These are phyloP conservation scores for Leishmania martiniquensis DNA, from an alignment of 208 protist genomes.

Conservation along the genomic window DNA sequence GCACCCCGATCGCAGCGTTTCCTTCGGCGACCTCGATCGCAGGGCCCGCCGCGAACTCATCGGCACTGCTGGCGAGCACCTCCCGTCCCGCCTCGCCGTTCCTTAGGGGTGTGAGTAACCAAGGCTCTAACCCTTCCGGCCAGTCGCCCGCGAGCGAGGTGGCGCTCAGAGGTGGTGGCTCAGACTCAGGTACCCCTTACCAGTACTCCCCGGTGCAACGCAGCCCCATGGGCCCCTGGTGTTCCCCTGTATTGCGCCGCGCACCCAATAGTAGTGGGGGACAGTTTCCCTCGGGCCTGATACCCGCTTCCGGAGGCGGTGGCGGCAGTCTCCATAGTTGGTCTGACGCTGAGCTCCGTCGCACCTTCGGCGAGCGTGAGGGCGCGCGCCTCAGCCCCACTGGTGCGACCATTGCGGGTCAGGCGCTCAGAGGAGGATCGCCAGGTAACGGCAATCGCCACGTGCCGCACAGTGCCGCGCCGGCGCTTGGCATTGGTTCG, in stretches of 20 bases:
- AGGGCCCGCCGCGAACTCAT: neutral
- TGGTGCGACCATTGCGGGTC: neutral
- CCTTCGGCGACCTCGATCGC: neutral
- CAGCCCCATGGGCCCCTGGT: neutral
- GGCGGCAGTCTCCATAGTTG: slow-evolving; percentile 11
- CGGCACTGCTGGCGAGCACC: neutral
- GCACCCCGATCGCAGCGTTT: neutral
- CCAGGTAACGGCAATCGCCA: neutral
- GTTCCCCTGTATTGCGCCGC: neutral
- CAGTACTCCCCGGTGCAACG: slow-evolving; percentile 13
- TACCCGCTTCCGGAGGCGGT: neutral
- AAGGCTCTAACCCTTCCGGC: slow-evolving; percentile 5
- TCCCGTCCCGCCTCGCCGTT: neutral
- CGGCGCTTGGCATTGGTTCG: slow-evolving; percentile 1
- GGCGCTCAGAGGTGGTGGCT: neutral
- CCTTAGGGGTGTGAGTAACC: neutral
- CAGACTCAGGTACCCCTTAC: neutral
- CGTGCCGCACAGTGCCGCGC: neutral
- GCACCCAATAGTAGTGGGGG: neutral
- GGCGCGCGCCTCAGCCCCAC: neutral
- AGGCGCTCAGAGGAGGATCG: neutral
- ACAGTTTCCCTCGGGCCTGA: neutral
- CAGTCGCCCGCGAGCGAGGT: slow-evolving; percentile 13
- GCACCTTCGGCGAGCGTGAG: slow-evolving; percentile 23
- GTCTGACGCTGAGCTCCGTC: slow-evolving; percentile 29